Evolutionary conservation across 2,329 filamentous ascomycete species (phyloP).

Genomic region (Fusarium duplospermum): DNA sequence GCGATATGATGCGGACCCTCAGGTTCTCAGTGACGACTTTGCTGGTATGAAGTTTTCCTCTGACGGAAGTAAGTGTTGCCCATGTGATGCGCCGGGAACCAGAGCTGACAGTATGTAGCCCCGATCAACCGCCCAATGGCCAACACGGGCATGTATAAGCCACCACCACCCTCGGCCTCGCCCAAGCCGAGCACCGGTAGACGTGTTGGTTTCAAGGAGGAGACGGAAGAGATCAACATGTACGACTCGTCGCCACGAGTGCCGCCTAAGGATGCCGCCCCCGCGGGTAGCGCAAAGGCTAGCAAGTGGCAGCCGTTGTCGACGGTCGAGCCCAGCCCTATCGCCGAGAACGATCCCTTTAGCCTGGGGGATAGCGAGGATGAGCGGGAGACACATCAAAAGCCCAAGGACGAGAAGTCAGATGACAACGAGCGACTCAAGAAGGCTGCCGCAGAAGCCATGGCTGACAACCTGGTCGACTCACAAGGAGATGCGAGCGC

Average conservation of each 20-base stretch:
- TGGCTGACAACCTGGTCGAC: constrained; percentile 66
- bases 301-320: constrained; percentile 99
- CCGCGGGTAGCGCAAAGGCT: constrained; percentile 68
- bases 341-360: constrained; percentile 94
- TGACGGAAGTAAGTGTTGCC: constrained; percentile 67
- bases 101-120: constrained; percentile 43
- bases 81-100: neutral
- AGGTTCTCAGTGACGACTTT: constrained; percentile 92
- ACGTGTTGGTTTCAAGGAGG: constrained; percentile 69
- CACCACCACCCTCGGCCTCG: constrained; percentile 65
- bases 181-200: constrained; percentile 62
- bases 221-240: constrained; percentile 81
- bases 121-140: constrained; percentile 70
- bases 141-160: constrained; percentile 85
- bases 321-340: constrained; percentile 81
- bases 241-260: constrained; percentile 74
- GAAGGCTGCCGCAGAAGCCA: constrained; percentile 72
- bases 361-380: constrained; percentile 96
- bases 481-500: constrained; percentile 48
- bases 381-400: constrained; percentile 74
- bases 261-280: constrained; percentile 62
- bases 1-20: constrained; percentile 93
- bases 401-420: constrained; percentile 65
- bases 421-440: constrained; percentile 72
- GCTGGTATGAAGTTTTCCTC: constrained; percentile 72